These are phyloP conservation scores for Aureobasidium sp. DNA, from an alignment of 2,329 filamentous ascomycete genomes.

Conservation along the genomic window DNA sequence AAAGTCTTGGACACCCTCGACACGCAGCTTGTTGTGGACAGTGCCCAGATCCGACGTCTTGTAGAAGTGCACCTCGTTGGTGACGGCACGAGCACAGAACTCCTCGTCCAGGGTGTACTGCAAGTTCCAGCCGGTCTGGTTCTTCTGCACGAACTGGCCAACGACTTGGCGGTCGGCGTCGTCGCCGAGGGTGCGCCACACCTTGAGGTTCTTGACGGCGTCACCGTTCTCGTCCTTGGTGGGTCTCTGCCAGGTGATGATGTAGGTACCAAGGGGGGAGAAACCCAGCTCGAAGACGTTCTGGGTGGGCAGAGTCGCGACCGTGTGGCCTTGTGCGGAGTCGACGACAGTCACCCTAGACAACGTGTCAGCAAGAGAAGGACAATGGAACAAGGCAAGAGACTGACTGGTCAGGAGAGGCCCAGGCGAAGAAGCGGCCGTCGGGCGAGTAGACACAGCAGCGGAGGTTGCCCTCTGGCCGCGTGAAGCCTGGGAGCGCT, in stretches of 20 bases:
- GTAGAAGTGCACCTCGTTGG: conserved; percentile 97
- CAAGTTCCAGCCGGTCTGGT: conserved; percentile 90
- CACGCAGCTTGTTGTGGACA: conserved; percentile 91
- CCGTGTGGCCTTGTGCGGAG: conserved; percentile 64
- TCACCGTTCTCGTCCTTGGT: conserved; percentile 89
- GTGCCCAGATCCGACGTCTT: conserved; percentile 76
- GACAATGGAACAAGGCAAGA: conserved; percentile 21
- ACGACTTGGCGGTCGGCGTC: conserved; percentile 61
- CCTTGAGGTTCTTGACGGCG: conserved; percentile 91
- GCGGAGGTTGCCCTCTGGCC: conserved; percentile 85
- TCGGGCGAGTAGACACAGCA: conserved; percentile 94
- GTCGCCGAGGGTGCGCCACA: conserved; percentile 81
- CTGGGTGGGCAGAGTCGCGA: conserved; percentile 67
- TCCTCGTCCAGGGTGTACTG: conserved; percentile 93
- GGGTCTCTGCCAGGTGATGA: conserved; percentile 95
- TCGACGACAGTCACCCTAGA: conserved; percentile 74
- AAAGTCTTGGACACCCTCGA: conserved; percentile 86
- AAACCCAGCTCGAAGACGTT: conserved; percentile 94
- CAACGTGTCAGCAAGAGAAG: conserved; percentile 17
- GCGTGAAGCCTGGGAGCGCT: conserved; percentile 69
- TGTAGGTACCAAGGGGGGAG: conserved; percentile 82
- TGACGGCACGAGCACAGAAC: conserved; percentile 87
- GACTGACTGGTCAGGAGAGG: conserved; percentile 64
- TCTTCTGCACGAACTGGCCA: conserved; percentile 91
- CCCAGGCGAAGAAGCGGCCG: conserved; percentile 94